These are phyloP conservation scores for Hanseniaspora sp. DNA, from an alignment of 1,139 yeast genomes.

Conservation along the genomic window DNA sequence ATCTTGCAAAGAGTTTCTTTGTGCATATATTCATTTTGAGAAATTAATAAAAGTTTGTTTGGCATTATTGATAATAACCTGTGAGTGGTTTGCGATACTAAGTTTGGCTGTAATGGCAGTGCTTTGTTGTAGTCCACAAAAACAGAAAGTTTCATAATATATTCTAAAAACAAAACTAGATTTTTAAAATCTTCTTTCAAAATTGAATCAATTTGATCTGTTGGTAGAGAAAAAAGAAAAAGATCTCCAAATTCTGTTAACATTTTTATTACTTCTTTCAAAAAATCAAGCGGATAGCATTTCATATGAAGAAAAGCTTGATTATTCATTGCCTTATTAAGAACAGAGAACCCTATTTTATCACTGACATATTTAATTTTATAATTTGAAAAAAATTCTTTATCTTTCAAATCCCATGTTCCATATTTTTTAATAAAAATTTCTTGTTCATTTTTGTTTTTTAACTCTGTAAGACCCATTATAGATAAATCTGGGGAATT, in stretches of 20 bases:
- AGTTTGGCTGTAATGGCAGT: conserved; percentile 5
- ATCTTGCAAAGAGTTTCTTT: not conserved
- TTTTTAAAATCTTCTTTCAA: conserved; percentile 13
- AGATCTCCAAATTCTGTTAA: conserved; percentile 3
- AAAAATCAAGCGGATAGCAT: not conserved
- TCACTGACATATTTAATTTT: not conserved
- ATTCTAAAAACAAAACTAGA: not conserved
- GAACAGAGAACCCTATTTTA: not conserved
- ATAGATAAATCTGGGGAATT: not conserved
- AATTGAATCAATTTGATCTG: not conserved
- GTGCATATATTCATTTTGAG: not conserved
- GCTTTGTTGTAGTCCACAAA: not conserved
- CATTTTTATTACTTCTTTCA: not conserved
- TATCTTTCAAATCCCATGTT: not conserved
- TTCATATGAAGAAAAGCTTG: conserved; percentile 1
- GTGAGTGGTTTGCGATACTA: not conserved
- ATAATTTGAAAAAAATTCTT: not conserved
- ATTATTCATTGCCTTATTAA: not conserved
- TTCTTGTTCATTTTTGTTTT: not conserved
- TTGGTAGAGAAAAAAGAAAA: not conserved
- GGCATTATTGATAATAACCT: conserved; percentile 6
- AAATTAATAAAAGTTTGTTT: not conserved
- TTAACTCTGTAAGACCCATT: too few relatives aligned
- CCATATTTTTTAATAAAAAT: not conserved
- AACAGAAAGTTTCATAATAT: not conserved